Evolutionary conservation across 75 land plant genomes (phyloP).

Genomic region (Picea glauca): DNA sequence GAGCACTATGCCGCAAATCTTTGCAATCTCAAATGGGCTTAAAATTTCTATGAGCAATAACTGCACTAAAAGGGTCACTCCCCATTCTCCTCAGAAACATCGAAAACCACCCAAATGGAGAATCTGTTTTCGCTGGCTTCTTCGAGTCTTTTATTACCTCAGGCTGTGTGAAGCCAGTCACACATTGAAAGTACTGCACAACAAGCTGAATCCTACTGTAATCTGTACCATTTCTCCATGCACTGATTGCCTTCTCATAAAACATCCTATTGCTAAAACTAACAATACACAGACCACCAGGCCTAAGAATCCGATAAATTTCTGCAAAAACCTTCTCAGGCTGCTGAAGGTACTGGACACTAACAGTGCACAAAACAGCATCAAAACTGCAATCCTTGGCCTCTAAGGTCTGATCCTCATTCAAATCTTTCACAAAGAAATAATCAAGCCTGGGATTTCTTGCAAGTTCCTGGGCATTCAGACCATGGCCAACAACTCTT

Average conservation of each 20-base stretch:
- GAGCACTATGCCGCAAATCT: not conserved
- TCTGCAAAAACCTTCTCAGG: slow-evolving; percentile 88
- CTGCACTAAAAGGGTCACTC: slow-evolving; percentile 78
- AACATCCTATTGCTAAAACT: slow-evolving; percentile 91
- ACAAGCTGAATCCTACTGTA: slow-evolving; percentile 75
- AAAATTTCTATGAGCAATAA: slow-evolving; percentile 67
- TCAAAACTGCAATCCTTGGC: slow-evolving; percentile 51
- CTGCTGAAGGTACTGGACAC: slow-evolving; percentile 82
- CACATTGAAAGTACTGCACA: slow-evolving; percentile 69
- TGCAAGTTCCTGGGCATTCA: slow-evolving; percentile 74
- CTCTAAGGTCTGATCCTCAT: slow-evolving; percentile 60
- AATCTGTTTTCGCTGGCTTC: not conserved
- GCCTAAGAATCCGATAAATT: slow-evolving; percentile 65
- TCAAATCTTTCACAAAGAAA: slow-evolving; percentile 79
- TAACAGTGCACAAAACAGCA: slow-evolving; percentile 79
- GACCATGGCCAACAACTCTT: slow-evolving; percentile 84
- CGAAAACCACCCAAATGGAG: slow-evolving; percentile 35
- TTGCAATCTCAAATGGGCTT: slow-evolving; percentile 23
- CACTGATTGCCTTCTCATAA: slow-evolving; percentile 78
- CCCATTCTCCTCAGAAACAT: slow-evolving; percentile 21
- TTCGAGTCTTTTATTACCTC: slow-evolving; percentile 33
- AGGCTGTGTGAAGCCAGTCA: slow-evolving; percentile 72
- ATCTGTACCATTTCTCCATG: slow-evolving; percentile 77
- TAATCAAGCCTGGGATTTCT: slow-evolving; percentile 65
- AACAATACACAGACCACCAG: slow-evolving; percentile 86